Evolutionary conservation across 345 rosid genomes (phyloP).

Genomic region (sweet orange (Citrus sinensis)): DVS_A1.0 CM039161.1:1472001-1472500

Average conservation of each 20-base stretch:
- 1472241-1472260: background rate
- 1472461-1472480: background rate
- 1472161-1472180: background rate
- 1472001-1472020: no score
- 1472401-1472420: background rate
- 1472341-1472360: background rate
- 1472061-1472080: slow-evolving; percentile 7
- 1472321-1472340: background rate
- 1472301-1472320: no score
- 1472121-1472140: slow-evolving; percentile 16
- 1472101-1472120: slow-evolving; percentile 4
- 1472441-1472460: slow-evolving; percentile 10
- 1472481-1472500: background rate
- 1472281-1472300: background rate
- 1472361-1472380: slow-evolving; percentile 1
- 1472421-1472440: background rate
- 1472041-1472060: slow-evolving; percentile 8
- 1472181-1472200: slow-evolving; percentile 17
- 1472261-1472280: background rate
- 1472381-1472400: slow-evolving; percentile 4
- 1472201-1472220: slow-evolving; percentile 13
- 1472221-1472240: background rate
- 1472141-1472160: background rate
- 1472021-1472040: background rate
- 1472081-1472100: slow-evolving; percentile 4